phyloP scores from a whole-genome alignment of 2,329 filamentous ascomycete genomes.

The Microcyclosporella mali region DNA sequence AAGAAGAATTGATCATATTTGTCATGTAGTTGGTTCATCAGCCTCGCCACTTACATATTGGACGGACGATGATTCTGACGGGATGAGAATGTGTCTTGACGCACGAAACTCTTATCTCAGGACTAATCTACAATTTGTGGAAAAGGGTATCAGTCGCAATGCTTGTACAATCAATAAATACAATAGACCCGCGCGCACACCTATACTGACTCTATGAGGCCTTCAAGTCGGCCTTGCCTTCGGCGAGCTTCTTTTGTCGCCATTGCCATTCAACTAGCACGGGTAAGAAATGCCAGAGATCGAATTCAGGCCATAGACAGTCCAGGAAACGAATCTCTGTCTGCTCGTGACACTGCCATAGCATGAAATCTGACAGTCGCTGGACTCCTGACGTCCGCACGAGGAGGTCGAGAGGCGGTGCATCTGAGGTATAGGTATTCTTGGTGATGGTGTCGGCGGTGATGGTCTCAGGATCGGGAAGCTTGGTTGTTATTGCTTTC shows the following conservation, averaged over 20 bases:
- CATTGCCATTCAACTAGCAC: constrained; percentile 87
- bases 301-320: constrained; percentile 93
- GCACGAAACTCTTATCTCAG: too few relatives aligned
- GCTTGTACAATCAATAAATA: background rate
- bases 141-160: constrained; percentile 5
- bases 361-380: constrained; percentile 92
- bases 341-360: constrained; percentile 93
- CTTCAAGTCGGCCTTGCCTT: constrained; percentile 14
- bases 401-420: constrained; percentile 84
- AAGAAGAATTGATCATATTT: too few relatives aligned
- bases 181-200: background rate
- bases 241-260: constrained; percentile 42
- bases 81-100: too few relatives aligned
- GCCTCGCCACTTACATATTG: too few relatives aligned
- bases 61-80: too few relatives aligned
- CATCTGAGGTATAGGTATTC: constrained; percentile 80
- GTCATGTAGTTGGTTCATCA: too few relatives aligned
- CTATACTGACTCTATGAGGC: constrained; percentile 1
- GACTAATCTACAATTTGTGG: background rate
- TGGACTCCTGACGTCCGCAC: constrained; percentile 90
- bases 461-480: constrained; percentile 79
- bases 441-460: constrained; percentile 72
- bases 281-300: constrained; percentile 86
- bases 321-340: constrained; percentile 90
- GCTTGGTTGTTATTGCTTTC: constrained; percentile 7